phyloP scores from a whole-genome alignment of 2,329 filamentous ascomycete genomes.

The Claviceps lovelessii region DNA sequence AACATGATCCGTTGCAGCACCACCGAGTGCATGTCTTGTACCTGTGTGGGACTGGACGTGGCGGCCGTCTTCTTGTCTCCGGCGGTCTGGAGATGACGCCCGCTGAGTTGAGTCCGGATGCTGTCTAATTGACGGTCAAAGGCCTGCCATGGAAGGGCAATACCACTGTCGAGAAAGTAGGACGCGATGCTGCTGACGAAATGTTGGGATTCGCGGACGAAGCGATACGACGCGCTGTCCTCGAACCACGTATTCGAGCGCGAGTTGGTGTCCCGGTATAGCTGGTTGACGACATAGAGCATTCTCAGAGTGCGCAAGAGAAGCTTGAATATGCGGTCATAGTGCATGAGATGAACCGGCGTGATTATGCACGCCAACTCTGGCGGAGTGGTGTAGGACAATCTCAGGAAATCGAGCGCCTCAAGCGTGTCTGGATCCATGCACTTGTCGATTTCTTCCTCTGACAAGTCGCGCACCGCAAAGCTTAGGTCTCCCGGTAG shows the following conservation, averaged over 20 bases:
- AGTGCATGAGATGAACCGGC: constrained; percentile 54
- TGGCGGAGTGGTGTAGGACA: constrained; percentile 67
- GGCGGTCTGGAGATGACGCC: constrained; percentile 21
- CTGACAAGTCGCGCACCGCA: constrained; percentile 64
- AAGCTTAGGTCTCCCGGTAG: constrained; percentile 66
- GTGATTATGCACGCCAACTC: constrained; percentile 64
- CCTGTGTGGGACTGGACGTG: constrained; percentile 43
- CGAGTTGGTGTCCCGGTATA: constrained; percentile 43
- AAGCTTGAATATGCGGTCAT: constrained; percentile 72
- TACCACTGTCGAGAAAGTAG: constrained; percentile 69
- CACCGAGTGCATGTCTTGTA: constrained; percentile 57
- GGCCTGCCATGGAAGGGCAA: constrained; percentile 55
- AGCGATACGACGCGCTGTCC: constrained; percentile 35
- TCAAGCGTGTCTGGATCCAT: constrained; percentile 71
- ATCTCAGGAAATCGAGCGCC: constrained; percentile 80
- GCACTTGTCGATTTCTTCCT: constrained; percentile 67
- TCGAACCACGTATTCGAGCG: constrained; percentile 20
- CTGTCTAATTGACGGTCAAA: constrained; percentile 53
- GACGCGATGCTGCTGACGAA: constrained; percentile 59
- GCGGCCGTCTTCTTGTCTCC: constrained; percentile 14
- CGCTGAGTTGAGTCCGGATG: constrained; percentile 43
- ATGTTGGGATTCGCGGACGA: constrained; percentile 64
- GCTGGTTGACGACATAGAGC: constrained; percentile 56
- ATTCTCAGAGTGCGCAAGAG: constrained; percentile 66
- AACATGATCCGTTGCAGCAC: constrained; percentile 64